Evolutionary conservation across 768 basidiomycete species (phyloP).

Genomic region (Lyophyllum shimeji): DNA sequence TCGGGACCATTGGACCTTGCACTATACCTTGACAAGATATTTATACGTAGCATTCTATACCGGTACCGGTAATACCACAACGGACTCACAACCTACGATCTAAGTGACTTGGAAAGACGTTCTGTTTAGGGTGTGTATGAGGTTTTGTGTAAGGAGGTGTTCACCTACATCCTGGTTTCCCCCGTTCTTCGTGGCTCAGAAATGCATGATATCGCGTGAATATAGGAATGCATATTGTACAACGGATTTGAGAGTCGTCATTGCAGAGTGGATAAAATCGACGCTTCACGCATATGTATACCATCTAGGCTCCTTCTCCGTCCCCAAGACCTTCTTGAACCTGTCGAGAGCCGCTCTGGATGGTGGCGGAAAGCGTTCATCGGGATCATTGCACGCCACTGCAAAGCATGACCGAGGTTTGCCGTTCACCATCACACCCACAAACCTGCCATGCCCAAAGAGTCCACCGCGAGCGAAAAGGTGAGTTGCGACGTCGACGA

Average conservation of each 20-base stretch:
- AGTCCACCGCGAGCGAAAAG: not conserved
- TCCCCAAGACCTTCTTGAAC: not conserved
- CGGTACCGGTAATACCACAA: not conserved
- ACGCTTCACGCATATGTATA: slow-evolving; percentile 10
- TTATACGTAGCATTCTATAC: not conserved
- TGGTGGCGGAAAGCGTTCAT: not conserved
- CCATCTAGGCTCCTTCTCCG: not conserved
- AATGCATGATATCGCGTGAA: no score
- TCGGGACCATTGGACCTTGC: not conserved
- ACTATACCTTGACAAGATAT: not conserved
- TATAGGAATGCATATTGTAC: no score
- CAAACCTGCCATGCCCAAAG: not conserved
- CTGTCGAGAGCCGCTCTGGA: not conserved
- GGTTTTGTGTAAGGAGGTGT: no score
- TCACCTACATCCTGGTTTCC: no score
- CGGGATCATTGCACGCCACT: not conserved
- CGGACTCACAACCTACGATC: slow-evolving; percentile 49
- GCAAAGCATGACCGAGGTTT: not conserved
- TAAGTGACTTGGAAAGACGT: not conserved
- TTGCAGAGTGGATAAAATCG: no score
- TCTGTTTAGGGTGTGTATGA: no score
- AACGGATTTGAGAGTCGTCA: no score
- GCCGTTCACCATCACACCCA: not conserved
- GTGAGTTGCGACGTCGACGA: not conserved
- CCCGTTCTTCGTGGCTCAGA: no score